These are phyloP conservation scores for Rugonectria rugulosa DNA, from an alignment of 2,329 filamentous ascomycete genomes.

Conservation along the genomic window DNA sequence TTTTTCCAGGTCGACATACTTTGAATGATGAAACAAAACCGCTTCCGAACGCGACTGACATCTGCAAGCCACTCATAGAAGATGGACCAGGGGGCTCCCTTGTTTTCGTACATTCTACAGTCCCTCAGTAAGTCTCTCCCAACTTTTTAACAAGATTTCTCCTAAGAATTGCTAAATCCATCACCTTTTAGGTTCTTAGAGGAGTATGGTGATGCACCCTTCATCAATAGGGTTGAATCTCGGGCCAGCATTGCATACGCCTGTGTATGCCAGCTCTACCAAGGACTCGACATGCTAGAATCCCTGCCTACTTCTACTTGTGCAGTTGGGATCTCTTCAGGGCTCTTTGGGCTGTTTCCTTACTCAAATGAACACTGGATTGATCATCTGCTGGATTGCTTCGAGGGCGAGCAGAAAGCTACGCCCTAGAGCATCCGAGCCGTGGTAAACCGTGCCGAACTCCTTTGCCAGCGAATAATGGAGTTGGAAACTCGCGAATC, in stretches of 20 bases:
- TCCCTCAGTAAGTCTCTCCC: not conserved
- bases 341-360: not conserved
- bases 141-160: not conserved
- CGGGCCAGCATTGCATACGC: constrained; percentile 9
- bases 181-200: not conserved
- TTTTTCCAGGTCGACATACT: not conserved
- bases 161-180: not conserved
- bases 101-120: not conserved
- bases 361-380: not conserved
- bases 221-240: not conserved
- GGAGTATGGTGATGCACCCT: not conserved
- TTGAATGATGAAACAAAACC: not conserved
- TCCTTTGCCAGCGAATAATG: not conserved
- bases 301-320: not conserved
- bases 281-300: constrained; percentile 1
- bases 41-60: not conserved
- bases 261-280: constrained; percentile 10
- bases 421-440: not conserved
- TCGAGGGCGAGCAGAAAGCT: not conserved
- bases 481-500: not conserved
- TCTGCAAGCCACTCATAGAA: not conserved
- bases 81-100: not conserved
- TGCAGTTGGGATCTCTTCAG: not conserved
- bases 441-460: not conserved
- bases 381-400: not conserved